phyloP scores from a whole-genome alignment of 495 filamentous ascomycete species.

The Eremomyces bilateralis region DNA sequence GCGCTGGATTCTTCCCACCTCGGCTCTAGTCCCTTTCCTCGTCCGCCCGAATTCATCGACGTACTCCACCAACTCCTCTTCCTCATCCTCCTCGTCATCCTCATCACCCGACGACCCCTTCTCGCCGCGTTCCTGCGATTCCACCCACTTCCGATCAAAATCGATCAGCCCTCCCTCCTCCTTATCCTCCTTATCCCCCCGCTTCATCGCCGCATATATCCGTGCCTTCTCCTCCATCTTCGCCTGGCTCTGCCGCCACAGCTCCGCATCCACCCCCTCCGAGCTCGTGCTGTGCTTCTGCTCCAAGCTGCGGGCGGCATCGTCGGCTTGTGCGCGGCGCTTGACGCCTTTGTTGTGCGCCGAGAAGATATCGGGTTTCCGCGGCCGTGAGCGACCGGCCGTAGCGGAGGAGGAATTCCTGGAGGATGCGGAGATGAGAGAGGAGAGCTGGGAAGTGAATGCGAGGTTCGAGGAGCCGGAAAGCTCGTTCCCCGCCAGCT shows the following conservation, averaged over 20 bases:
- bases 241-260: constrained; percentile 41
- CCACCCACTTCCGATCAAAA: constrained; percentile 88
- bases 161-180: constrained; percentile 49
- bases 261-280: constrained; percentile 20
- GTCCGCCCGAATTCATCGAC: constrained; percentile 78
- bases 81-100: constrained; percentile 22
- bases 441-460: constrained; percentile 31
- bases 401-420: constrained; percentile 13
- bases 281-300: constrained; percentile 23
- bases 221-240: constrained; percentile 75
- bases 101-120: constrained; percentile 22
- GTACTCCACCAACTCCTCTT: constrained; percentile 51
- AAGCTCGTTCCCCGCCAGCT: constrained; percentile 30
- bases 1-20: constrained; percentile 35
- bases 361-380: constrained; percentile 49
- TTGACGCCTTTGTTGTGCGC: constrained; percentile 46
- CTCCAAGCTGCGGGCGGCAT: too few species aligned
- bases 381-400: constrained; percentile 38
- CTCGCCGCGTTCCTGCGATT: constrained; percentile 26
- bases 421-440: constrained; percentile 11
- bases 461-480: constrained; percentile 52
- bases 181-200: constrained; percentile 37
- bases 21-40: constrained; percentile 38
- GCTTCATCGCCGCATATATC: constrained; percentile 66
- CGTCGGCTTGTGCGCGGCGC: constrained; percentile 34